These are phyloP conservation scores for Suillus plorans DNA, from an alignment of 768 basidiomycete genomes.

Conservation along the genomic window DNA sequence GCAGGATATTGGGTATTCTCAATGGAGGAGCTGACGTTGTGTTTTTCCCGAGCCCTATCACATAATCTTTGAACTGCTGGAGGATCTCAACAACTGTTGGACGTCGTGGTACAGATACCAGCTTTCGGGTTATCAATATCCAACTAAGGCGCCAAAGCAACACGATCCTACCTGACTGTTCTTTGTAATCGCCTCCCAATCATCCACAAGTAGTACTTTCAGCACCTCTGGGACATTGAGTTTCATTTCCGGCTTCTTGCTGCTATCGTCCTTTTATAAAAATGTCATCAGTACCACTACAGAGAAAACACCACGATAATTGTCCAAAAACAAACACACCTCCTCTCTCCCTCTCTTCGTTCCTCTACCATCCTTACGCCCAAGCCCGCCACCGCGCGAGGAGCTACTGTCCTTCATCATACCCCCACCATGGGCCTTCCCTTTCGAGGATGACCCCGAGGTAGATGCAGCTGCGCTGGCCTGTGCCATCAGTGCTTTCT, in stretches of 20 bases:
- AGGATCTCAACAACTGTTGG: slow-evolving; percentile 80
- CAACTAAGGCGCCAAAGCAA: background rate
- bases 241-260: slow-evolving; percentile 86
- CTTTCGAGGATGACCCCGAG: slow-evolving; percentile 30
- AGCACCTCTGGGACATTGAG: slow-evolving; percentile 87
- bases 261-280: slow-evolving; percentile 62
- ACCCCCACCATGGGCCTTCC: slow-evolving; percentile 19
- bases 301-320: background rate
- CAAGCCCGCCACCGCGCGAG: slow-evolving; percentile 25
- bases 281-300: background rate
- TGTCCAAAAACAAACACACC: slow-evolving; percentile 37
- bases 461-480: slow-evolving; percentile 42
- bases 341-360: slow-evolving; percentile 76
- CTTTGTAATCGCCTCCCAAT: slow-evolving; percentile 98
- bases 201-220: slow-evolving; percentile 88
- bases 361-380: slow-evolving; percentile 63
- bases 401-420: slow-evolving; percentile 29
- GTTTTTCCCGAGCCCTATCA: slow-evolving; percentile 48
- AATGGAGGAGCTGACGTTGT: slow-evolving; percentile 38
- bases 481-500: slow-evolving; percentile 62
- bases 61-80: slow-evolving; percentile 70
- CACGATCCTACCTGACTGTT: slow-evolving; percentile 69
- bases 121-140: slow-evolving; percentile 40
- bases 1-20: background rate
- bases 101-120: slow-evolving; percentile 78